Base-by-base conservation (phyloP, 2,329 filamentous ascomycete species). In the Ascochyta lentis region DNA sequence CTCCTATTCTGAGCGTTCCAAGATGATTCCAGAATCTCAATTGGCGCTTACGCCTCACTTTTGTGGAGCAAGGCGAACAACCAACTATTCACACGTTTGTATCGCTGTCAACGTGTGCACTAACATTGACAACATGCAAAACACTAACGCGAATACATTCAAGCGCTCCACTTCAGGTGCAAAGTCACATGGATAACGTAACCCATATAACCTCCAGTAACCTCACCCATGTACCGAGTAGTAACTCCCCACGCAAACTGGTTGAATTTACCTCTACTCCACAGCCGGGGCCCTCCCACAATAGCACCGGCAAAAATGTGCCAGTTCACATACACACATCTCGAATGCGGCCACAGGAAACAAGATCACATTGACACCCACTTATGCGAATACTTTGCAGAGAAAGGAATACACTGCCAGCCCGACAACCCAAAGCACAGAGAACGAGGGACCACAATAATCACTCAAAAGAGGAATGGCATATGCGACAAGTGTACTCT, bases 311-410 rank as follows among this genome's bases (percentile, higher is more conserved):
- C 15, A 12, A 13, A 31, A 13, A 70, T 69, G 66, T 70, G 67
- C 50, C 61, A 56, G 24, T 68, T 63, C 37, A 67, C 62, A 44
- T 66, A 44, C 35, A 58, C 39, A 43, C 50, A 54, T 40, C 53
- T 59, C 16, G 63, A 68, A 19, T 67, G 66, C 45, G 63, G 63
- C 7, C 66, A 70, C 27, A 52, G 55, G 9, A 45, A 44, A 8
- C 49, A 60, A 38, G 66, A 70, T 29, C 54, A 65, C 27, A 61
- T 64, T 26, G 60, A 65, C 34, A 57, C 58, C 29, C 38, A 42
- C 31, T 46, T 49, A 19, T 68, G 66, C 54, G 38, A 50, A 37
- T 57, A 65, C 22, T 66, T 58, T 26, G 39, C 57, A 22, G 45
- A 44, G 12, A 61, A 44, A 6, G 54, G 37, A 1, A 55, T 61